phyloP scores from a whole-genome alignment of 2,329 filamentous ascomycete species.

The Sarocladium strictum region DNA sequence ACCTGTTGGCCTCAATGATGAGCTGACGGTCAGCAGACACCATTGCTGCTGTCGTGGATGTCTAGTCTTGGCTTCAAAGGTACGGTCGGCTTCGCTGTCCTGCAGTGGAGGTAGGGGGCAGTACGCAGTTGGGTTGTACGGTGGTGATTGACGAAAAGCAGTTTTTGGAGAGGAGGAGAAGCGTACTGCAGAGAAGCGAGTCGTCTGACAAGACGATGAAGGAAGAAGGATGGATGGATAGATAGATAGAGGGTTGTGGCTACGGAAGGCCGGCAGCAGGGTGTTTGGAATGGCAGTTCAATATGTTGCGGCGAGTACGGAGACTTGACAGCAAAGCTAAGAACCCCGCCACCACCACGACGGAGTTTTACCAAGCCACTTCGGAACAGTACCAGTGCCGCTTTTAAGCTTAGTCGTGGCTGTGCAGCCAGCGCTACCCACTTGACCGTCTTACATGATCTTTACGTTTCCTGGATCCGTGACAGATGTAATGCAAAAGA shows the following conservation, averaged over 20 bases:
- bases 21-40: conserved; percentile 47
- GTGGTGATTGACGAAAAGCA: too few species aligned
- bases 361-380: too few species aligned
- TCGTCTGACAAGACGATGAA: neutral
- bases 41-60: conserved; percentile 27
- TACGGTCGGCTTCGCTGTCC: conserved; percentile 1
- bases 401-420: too few species aligned
- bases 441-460: too few species aligned
- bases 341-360: too few species aligned
- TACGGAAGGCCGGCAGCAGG: neutral
- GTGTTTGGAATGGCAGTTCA: conserved; percentile 1
- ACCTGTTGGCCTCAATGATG: conserved; percentile 71
- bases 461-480: too few species aligned
- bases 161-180: too few species aligned
- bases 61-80: neutral
- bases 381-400: too few species aligned
- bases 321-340: neutral
- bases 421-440: too few species aligned
- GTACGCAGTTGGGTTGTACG: neutral
- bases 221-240: neutral
- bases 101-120: neutral
- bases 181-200: too few species aligned
- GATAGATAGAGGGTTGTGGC: neutral
- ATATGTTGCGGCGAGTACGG: conserved; percentile 1
- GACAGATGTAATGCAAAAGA: too few species aligned